These are phyloP conservation scores for Chaetomiaceae sp. DNA, from an alignment of 2,329 filamentous ascomycete genomes.

Conservation along the genomic window DNA sequence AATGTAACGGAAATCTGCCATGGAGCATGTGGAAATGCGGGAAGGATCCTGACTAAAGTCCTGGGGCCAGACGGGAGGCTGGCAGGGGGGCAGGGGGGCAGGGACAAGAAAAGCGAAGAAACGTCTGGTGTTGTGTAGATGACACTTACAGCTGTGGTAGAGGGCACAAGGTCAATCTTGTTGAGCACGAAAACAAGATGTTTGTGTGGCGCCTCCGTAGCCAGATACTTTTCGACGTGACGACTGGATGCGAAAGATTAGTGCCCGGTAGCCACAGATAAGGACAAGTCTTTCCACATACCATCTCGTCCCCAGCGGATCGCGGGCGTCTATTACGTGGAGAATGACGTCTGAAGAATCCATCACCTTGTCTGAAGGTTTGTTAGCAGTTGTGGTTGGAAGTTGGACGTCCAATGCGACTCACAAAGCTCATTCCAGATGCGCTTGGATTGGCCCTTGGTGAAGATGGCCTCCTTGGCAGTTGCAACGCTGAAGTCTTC, in stretches of 20 bases:
- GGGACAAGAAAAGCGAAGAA: conserved; percentile 16
- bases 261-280: background rate
- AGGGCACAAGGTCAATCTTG: conserved; percentile 90
- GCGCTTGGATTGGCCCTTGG: conserved; percentile 89
- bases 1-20: conserved; percentile 96
- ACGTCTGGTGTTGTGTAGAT: background rate
- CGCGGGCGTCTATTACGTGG: conserved; percentile 87
- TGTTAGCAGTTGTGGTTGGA: conserved; percentile 10
- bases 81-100: conserved; percentile 15
- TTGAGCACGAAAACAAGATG: conserved; percentile 87
- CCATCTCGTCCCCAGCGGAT: conserved; percentile 81
- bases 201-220: conserved; percentile 91
- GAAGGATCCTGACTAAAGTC: conserved; percentile 74
- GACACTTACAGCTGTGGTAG: conserved; percentile 84
- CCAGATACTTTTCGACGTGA: conserved; percentile 88
- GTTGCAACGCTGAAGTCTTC: conserved; percentile 48
- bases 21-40: conserved; percentile 50
- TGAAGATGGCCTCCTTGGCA: conserved; percentile 82
- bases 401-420: conserved; percentile 12
- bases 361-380: conserved; percentile 69
- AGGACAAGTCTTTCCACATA: background rate
- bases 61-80: conserved; percentile 44
- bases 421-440: conserved; percentile 87
- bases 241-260: conserved; percentile 42
- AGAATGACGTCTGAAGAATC: conserved; percentile 94